phyloP scores from a whole-genome alignment of 768 basidiomycete genomes.

The Mycena chlorophos region DNA sequence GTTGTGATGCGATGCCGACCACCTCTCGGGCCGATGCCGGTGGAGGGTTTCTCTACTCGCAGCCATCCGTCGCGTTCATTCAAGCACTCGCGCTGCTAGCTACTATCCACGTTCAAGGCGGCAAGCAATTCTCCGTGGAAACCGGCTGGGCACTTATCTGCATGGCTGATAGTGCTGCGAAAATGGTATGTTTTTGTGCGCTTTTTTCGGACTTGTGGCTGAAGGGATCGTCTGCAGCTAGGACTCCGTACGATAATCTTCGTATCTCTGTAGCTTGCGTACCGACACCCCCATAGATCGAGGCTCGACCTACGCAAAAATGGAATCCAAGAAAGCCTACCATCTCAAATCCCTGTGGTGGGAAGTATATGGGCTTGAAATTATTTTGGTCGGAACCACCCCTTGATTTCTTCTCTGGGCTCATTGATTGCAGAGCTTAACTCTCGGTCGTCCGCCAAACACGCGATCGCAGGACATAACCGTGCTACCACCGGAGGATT shows the following conservation, averaged over 20 bases:
- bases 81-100: background rate
- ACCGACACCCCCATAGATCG: background rate
- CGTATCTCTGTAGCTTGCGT: background rate
- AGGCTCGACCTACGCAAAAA: background rate
- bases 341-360: background rate
- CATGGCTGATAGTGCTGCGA: background rate
- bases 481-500: background rate
- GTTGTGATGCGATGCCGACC: background rate
- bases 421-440: background rate
- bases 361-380: background rate
- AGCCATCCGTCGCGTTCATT: background rate
- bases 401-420: background rate
- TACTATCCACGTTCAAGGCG: background rate
- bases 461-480: background rate
- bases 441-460: background rate
- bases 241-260: background rate
- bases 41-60: background rate
- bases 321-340: background rate
- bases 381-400: background rate
- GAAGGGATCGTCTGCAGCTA: background rate
- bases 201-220: background rate
- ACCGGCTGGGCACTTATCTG: background rate
- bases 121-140: background rate
- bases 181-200: background rate
- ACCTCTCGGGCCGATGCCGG: background rate